These are phyloP conservation scores for Aethionema arabicum DNA, from an alignment of 345 rosid species.

Conservation along the genomic window DNA sequence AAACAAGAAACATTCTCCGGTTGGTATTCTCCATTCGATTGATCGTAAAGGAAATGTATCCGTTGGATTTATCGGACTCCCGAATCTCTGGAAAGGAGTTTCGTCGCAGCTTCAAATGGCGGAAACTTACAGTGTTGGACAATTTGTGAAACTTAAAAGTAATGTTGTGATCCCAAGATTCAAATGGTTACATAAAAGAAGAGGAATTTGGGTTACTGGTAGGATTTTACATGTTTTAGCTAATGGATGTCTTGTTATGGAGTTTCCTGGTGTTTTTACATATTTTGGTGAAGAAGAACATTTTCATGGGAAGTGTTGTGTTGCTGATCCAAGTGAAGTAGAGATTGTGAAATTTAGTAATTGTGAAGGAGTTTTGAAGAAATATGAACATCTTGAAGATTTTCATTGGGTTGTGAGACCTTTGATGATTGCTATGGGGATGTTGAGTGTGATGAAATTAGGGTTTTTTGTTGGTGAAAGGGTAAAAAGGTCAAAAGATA, in stretches of 20 bases:
- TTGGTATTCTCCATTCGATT: conserved; percentile 84
- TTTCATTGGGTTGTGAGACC: conserved; percentile 95
- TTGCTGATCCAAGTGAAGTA: conserved; percentile 92
- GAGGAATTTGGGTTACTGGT: conserved; percentile 77
- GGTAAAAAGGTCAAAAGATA: conserved; percentile 49
- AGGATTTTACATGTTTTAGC: conserved; percentile 62
- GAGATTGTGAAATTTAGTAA: conserved; percentile 62
- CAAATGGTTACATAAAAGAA: conserved; percentile 69
- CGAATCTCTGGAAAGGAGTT: conserved; percentile 76
- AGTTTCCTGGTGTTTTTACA: conserved; percentile 64
- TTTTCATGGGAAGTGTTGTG: conserved; percentile 38
- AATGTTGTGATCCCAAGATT: conserved; percentile 74
- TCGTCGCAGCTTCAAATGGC: conserved; percentile 84
- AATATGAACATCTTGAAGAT: conserved; percentile 91
- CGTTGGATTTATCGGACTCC: conserved; percentile 75
- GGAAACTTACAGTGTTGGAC: conserved; percentile 66
- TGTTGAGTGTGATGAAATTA: conserved; percentile 64
- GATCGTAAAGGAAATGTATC: conserved; percentile 61
- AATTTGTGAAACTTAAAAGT: conserved; percentile 67
- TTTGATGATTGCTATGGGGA: conserved; percentile 59
- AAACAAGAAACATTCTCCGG: conserved; percentile 66
- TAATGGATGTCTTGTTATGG: conserved; percentile 79
- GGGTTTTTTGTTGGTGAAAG: conserved; percentile 55
- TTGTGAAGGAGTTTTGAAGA: conserved; percentile 60
- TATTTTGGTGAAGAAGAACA: conserved; percentile 53